phyloP scores from a whole-genome alignment of 2,329 filamentous ascomycete species.

The Xylaria digitata region DNA sequence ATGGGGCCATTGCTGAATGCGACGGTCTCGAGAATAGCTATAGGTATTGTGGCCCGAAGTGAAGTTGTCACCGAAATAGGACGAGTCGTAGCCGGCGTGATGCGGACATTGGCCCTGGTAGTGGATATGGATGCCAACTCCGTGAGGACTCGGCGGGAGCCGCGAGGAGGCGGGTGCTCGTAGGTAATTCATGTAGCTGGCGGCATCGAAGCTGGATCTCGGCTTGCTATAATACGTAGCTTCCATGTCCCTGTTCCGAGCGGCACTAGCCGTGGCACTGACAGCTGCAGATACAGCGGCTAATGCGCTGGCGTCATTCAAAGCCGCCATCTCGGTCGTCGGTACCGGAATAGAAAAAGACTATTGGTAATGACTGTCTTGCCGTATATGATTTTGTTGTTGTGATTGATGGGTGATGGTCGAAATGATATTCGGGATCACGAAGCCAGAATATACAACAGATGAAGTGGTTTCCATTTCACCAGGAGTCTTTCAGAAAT shows the following conservation, averaged over 20 bases:
- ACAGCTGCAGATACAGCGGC: slow-evolving; percentile 12
- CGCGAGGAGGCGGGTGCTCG: slow-evolving; percentile 24
- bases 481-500: too few species aligned
- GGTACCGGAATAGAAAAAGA: neutral
- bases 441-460: neutral
- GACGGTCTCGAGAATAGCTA: neutral
- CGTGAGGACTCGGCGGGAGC: neutral
- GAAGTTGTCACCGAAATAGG: neutral
- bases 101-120: slow-evolving; percentile 30
- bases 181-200: slow-evolving; percentile 36
- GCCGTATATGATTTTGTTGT: neutral
- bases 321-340: slow-evolving; percentile 13
- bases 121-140: slow-evolving; percentile 34
- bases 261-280: slow-evolving; percentile 18
- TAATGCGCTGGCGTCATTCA: slow-evolving; percentile 1
- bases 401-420: neutral
- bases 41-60: neutral
- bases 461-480: slow-evolving; percentile 1
- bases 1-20: neutral
- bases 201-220: slow-evolving; percentile 10
- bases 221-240: neutral
- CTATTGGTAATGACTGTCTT: slow-evolving; percentile 14
- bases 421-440: slow-evolving; percentile 7
- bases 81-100: neutral
- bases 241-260: slow-evolving; percentile 13